Conservation (phyloP, 441 rosid genomes). For the Biscutella auriculata region DNA sequence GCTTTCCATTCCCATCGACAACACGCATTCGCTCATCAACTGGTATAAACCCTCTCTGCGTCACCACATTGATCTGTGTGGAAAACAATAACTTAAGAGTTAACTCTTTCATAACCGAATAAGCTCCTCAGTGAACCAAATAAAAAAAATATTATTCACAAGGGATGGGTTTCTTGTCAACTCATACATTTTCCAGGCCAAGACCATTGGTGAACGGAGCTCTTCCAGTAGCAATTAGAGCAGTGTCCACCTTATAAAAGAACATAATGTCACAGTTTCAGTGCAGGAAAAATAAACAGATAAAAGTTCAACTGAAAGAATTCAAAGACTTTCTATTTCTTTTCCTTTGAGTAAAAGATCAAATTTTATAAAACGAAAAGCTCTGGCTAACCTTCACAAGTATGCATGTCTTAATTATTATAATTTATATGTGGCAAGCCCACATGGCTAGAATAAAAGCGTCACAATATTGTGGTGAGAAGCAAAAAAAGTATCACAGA, state of each 20-base stretch:
- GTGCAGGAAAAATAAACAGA: no score
- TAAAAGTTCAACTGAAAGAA: no score
- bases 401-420: no score
- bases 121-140: no score
- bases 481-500: no score
- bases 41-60: slow-evolving; percentile 85
- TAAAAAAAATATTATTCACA: no score
- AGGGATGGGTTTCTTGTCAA: no score
- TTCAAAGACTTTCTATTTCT: no score
- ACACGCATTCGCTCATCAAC: slow-evolving; percentile 87
- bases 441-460: no score
- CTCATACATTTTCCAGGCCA: slow-evolving; percentile 76
- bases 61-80: slow-evolving; percentile 66
- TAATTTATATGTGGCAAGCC: no score
- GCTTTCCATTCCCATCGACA: slow-evolving; percentile 65
- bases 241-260: slow-evolving; percentile 72
- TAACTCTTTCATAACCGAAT: no score
- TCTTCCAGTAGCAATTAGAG: slow-evolving; percentile 93
- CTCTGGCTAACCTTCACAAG: no score
- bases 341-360: neutral
- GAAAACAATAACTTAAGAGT: neutral
- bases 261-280: slow-evolving; percentile 12
- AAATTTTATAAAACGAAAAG: neutral
- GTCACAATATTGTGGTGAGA: neutral
- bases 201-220: slow-evolving; percentile 93